Base-by-base conservation (phyloP, 306 rosid species). In the Cajanus cajan region DNA sequence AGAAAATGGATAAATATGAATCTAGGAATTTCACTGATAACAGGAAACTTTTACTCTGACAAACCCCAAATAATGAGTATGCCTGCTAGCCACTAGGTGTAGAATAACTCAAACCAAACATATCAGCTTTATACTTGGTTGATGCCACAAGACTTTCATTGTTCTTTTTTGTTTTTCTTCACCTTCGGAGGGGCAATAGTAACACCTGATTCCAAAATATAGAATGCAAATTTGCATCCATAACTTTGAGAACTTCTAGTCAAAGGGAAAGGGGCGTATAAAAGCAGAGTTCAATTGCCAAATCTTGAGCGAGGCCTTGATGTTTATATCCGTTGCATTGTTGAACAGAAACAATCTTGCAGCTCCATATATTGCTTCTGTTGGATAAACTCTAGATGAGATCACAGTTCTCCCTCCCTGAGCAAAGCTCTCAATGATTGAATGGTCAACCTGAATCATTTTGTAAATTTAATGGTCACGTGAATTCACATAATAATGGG, bases 351-450 rank as follows among this genome's bases (percentile, higher is more conserved):
- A 93, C 4, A 93, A 81, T 65, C 83, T 86, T 4, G 98, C 95
- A 33, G 93, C 90, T 55, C 93, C 94, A 82, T 90, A 91, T 9
- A 93, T 90, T 81, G 97, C 98, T 66, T 87, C 78, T 40, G 98
- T 93, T n/a, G 98, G 98, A 68, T 93, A 93, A 45, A 93, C 70
- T 44, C 98, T 79, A 2, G 98, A 87, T 50, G 97, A 69, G 37
- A 93, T 91, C 65, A 87, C 95, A 5, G 64, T 85, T 84, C 98
- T 87, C 63, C 98, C 98, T 68, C 97, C 97, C 78, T 90, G 93
- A 4, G 78, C 95, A 82, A 91, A 93, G 80, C 97, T 89, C 77
- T 93, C 98, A 40, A 91, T 88, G 2, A 89, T 85, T 72, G 98
- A 93, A 85, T 93, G 98, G 74, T 91, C 98, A 34, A 91, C 98